Percentiles rank a stretch among this genome's conserved stretches.
Evolutionary conservation across 495 filamentous ascomycete genomes (phyloP).

Genomic region (Penicillium arizonense): DNA sequence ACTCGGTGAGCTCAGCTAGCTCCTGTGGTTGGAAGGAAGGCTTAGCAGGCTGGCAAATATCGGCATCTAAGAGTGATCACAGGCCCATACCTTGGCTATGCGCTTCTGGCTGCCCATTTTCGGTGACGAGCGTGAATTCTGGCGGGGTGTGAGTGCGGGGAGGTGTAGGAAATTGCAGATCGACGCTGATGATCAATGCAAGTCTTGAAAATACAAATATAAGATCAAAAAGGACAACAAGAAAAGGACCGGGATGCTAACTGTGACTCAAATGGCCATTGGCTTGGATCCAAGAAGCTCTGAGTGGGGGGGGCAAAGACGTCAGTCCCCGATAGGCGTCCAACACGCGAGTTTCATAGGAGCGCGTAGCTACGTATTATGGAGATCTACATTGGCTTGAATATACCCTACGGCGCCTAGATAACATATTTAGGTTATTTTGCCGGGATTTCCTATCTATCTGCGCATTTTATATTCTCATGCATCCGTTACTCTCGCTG

Average conservation of each 20-base stretch:
- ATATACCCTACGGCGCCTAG: not conserved
- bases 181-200: not conserved
- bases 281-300: constrained; percentile 14
- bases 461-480: constrained; percentile 1
- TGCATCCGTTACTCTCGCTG: constrained; percentile 68
- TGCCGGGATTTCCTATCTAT: not conserved
- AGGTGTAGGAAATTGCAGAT: constrained; percentile 5
- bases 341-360: not conserved
- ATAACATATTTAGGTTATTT: not conserved
- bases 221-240: constrained; percentile 15
- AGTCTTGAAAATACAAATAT: not conserved
- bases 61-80: not conserved
- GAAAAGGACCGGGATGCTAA: no score
- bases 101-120: constrained; percentile 57
- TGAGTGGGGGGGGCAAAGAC: constrained; percentile 27
- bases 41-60: constrained; percentile 1
- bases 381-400: not conserved
- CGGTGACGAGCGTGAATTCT: constrained; percentile 4
- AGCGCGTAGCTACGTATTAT: not conserved
- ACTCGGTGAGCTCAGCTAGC: constrained; percentile 61
- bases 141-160: constrained; percentile 17
- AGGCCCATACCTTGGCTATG: constrained; percentile 54
- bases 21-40: constrained; percentile 51
- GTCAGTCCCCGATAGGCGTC: constrained; percentile 14
- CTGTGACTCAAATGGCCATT: constrained; percentile 18